Base-by-base conservation (phyloP, 1,284 basidiomycete species). In the Apiotrichum sp. region DNA sequence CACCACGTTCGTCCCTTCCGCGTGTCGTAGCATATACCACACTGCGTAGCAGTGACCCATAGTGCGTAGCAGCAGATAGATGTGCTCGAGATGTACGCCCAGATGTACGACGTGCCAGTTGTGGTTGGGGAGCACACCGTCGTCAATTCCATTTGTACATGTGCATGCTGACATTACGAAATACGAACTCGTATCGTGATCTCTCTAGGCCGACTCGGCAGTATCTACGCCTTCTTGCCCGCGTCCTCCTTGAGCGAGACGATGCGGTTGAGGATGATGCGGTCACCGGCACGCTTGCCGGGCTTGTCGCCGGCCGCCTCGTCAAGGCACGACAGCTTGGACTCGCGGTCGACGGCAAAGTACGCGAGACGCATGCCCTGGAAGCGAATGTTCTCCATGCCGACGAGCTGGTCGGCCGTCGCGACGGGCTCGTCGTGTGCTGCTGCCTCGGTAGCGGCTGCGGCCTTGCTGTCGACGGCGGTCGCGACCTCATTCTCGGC, bases 331-430 rank as follows among this genome's bases (percentile, higher is more conserved):
- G 79, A 81, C 40, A 93, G 67, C 51, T 81, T 80, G 44, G 89
- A 80, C 66, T 96, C 91, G 71, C 86, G 86, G 75, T 99, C 96
- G 36, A 98, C 80, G 9, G 90, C 84, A 72, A 99, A 98, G 79
- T 98, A 99, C 3, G 88, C 96, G 47, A 96, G 86, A 22, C 96
- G 85, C 76, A 98, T 82, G 16, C 90, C 96, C 78, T 99, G 96
- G 84, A 99, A 98, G 47, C 96, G 82, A 50, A 98, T 84, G 71
- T 87, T 88, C 75, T 98, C 96, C 72, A 88, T 87, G 22, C 96
- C 95, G 40, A 93, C 82, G 43, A 96, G 80, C 74, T 91, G 88
- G 56, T 86, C 87, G 42, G 84, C 85, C 5, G 84, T 88, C 31
- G 84, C 85, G 53, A 83, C 66, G 11, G 75, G 75, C 50, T 73